Percentiles rank a stretch among this genome's conserved stretches.
phyloP scores from a whole-genome alignment of 768 basidiomycete genomes.

The Exidia glandulosa region DNA sequence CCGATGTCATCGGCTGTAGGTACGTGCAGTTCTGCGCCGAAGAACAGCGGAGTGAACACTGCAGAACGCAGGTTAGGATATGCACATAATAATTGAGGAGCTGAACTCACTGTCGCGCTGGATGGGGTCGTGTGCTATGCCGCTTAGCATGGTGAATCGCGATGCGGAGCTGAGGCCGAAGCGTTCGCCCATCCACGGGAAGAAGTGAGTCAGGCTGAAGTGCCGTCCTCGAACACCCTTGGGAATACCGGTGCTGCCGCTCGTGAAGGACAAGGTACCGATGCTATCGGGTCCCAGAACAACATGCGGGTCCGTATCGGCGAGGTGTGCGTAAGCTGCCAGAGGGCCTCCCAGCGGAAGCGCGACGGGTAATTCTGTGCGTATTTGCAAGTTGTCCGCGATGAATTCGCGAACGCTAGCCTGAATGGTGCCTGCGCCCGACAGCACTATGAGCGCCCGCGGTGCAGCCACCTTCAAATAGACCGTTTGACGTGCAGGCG shows the following conservation, averaged over 20 bases:
- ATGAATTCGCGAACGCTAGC: constrained; percentile 80
- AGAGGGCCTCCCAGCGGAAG: constrained; percentile 20
- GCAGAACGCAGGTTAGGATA: constrained; percentile 5
- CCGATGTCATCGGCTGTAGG: constrained; percentile 96
- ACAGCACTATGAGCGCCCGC: constrained; percentile 80
- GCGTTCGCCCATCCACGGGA: constrained; percentile 95
- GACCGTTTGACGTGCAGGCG: constrained; percentile 81
- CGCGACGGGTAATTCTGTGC: constrained; percentile 70
- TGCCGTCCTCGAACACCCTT: constrained; percentile 96
- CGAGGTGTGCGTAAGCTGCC: constrained; percentile 38
- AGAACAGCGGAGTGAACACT: constrained; percentile 99
- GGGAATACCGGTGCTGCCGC: constrained; percentile 93
- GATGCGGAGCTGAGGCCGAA: constrained; percentile 66
- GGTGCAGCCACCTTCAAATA: constrained; percentile 91
- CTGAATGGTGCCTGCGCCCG: constrained; percentile 75
- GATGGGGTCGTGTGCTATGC: constrained; percentile 98
- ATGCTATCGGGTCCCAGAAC: constrained; percentile 89
- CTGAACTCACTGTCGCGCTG: constrained; percentile 91
- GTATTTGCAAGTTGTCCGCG: constrained; percentile 63
- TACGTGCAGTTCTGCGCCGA: constrained; percentile 90
- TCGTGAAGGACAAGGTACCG: constrained; percentile 92
- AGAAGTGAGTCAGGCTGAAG: constrained; percentile 95
- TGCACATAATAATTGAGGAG: not conserved
- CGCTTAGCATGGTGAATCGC: constrained; percentile 96
- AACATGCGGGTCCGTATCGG: constrained; percentile 66